Percentiles rank a stretch among this genome's conserved stretches.
These are phyloP conservation scores for Boletus austroedulis DNA, from an alignment of 1,284 basidiomycete genomes.

Conservation along the genomic window DNA sequence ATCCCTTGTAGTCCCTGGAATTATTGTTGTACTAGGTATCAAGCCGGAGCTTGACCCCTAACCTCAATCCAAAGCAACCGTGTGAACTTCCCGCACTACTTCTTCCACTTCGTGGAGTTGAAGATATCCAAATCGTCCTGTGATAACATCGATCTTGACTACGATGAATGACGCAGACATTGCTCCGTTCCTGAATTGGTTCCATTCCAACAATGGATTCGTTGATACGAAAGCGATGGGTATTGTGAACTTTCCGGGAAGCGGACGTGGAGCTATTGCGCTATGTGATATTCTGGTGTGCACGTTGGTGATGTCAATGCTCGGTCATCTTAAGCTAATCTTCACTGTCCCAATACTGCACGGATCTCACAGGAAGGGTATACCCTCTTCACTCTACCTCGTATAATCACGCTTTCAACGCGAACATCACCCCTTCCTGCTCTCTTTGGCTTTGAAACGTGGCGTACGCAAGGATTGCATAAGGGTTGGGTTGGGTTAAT, in stretches of 20 bases:
- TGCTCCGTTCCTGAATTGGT: constrained; percentile 42
- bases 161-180: constrained; percentile 17
- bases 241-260: constrained; percentile 50
- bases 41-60: too few relatives aligned
- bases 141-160: neutral
- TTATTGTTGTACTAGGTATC: too few relatives aligned
- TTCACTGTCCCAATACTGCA: neutral
- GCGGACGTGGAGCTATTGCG: constrained; percentile 73
- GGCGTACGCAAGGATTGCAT: constrained; percentile 58
- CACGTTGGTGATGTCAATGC: neutral
- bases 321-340: neutral
- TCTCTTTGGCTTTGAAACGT: constrained; percentile 56
- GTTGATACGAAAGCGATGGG: constrained; percentile 46
- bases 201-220: constrained; percentile 41
- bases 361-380: constrained; percentile 54
- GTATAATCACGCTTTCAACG: constrained; percentile 74
- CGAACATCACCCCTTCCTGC: constrained; percentile 67
- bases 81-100: too few relatives aligned
- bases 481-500: constrained; percentile 87
- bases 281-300: constrained; percentile 65
- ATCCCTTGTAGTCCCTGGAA: too few relatives aligned
- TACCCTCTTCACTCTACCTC: constrained; percentile 82
- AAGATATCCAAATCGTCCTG: too few relatives aligned
- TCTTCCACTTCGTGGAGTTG: too few relatives aligned
- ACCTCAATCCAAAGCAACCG: too few relatives aligned